Percentiles rank a stretch among this genome's conserved stretches.
Conservation (phyloP, 768 basidiomycete species). For the Inosperma sp. region DNA sequence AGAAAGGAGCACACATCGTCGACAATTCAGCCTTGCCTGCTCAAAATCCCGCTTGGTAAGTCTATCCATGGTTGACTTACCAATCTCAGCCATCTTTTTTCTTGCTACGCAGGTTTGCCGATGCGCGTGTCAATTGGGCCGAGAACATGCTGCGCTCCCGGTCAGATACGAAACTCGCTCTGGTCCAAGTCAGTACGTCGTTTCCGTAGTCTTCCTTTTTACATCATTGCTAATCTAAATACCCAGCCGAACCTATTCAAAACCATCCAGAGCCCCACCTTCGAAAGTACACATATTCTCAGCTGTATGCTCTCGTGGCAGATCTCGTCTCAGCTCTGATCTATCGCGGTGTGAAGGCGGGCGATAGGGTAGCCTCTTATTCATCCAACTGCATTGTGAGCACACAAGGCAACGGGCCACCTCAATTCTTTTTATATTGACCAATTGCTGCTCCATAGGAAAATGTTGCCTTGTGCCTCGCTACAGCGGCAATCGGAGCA, state of each 20-base stretch:
- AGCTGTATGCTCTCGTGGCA: slow-evolving; percentile 54
- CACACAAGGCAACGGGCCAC: no score
- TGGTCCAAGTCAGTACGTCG: slow-evolving; percentile 65
- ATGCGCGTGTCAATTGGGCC: slow-evolving; percentile 70
- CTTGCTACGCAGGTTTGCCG: slow-evolving; percentile 40
- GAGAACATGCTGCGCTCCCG: slow-evolving; percentile 72
- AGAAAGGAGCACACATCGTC: slow-evolving; percentile 58
- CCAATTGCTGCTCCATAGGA: no score
- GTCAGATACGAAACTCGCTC: slow-evolving; percentile 52
- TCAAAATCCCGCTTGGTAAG: slow-evolving; percentile 64
- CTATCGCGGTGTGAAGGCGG: slow-evolving; percentile 48
- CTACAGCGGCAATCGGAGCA: slow-evolving; percentile 65
- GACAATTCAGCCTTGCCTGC: slow-evolving; percentile 49
- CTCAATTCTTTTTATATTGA: no score
- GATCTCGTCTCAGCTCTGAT: slow-evolving; percentile 56
- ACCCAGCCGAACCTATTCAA: slow-evolving; percentile 58
- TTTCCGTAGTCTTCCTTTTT: slow-evolving; percentile 14
- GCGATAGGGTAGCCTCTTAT: slow-evolving; percentile 74
- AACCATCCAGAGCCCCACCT: slow-evolving; percentile 40
- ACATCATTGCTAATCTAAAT: slow-evolving; percentile 15
- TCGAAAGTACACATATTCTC: slow-evolving; percentile 48
- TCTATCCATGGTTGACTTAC: slow-evolving; percentile 4
- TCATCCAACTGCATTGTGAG: slow-evolving; percentile 74
- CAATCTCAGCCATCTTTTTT: slow-evolving; percentile 7
- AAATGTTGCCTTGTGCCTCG: slow-evolving; percentile 63